These are phyloP conservation scores for Mycoemilia scoparia DNA, from an alignment of 192 early-diverging fungal genomes.

Conservation along the genomic window DNA sequence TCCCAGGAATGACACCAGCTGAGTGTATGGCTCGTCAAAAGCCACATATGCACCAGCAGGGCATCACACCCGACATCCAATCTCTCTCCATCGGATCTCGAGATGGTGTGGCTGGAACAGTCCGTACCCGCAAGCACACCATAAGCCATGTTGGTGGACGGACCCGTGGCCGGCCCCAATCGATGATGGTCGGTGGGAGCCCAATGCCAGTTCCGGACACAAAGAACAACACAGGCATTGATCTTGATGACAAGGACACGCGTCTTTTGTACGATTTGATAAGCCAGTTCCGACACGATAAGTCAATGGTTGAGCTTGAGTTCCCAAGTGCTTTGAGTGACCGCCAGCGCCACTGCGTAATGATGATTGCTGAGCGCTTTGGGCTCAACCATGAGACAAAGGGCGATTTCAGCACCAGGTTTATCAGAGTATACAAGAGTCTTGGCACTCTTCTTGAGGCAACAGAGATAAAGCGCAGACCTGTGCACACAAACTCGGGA, in stretches of 20 bases:
- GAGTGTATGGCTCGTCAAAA: slow-evolving; percentile 15
- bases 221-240: slow-evolving; percentile 19
- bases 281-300: slow-evolving; percentile 51
- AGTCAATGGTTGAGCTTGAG: slow-evolving; percentile 40
- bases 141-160: slow-evolving; percentile 16
- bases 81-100: slow-evolving; percentile 3
- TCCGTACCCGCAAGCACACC: slow-evolving; percentile 10
- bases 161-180: slow-evolving; percentile 20
- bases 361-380: slow-evolving; percentile 53
- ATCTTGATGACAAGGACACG: slow-evolving; percentile 52
- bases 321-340: slow-evolving; percentile 39
- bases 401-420: slow-evolving; percentile 16
- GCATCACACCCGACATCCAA: slow-evolving; percentile 12
- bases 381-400: slow-evolving; percentile 34
- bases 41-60: slow-evolving; percentile 11
- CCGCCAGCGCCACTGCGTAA: slow-evolving; percentile 39
- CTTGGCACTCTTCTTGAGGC: slow-evolving; percentile 24
- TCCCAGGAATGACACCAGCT: slow-evolving; percentile 35
- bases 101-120: too few species aligned
- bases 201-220: slow-evolving; percentile 17
- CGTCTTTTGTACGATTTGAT: slow-evolving; percentile 51
- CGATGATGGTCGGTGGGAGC: slow-evolving; percentile 26
- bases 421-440: slow-evolving; percentile 29
- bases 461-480: slow-evolving; percentile 22
- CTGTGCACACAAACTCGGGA: slow-evolving; percentile 10